These are phyloP conservation scores for Mycena metata DNA, from an alignment of 768 basidiomycete genomes.

Conservation along the genomic window DNA sequence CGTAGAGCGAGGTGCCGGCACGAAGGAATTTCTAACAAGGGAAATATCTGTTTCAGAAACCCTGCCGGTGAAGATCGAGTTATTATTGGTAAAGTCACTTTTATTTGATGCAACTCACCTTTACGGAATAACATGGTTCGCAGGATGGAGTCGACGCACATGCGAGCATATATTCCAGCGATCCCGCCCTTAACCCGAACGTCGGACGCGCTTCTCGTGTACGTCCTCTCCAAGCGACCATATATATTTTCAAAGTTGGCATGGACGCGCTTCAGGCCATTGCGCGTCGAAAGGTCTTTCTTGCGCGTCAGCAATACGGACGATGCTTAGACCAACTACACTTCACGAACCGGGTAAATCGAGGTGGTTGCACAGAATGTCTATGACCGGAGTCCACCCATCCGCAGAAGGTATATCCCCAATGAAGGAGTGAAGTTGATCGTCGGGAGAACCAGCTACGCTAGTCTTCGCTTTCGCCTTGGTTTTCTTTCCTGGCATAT, in stretches of 20 bases:
- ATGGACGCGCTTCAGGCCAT: constrained; percentile 75
- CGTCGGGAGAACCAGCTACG: background rate
- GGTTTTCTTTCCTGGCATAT: constrained; percentile 33
- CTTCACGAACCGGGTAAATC: constrained; percentile 64
- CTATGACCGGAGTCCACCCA: constrained; percentile 63
- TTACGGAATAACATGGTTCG: constrained; percentile 70
- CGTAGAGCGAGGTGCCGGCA: constrained; percentile 68
- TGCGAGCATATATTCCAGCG: constrained; percentile 72
- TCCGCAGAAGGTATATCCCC: constrained; percentile 62
- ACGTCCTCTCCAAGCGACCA: constrained; percentile 63
- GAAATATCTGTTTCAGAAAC: constrained; percentile 68
- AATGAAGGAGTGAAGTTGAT: constrained; percentile 47
- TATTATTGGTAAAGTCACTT: background rate
- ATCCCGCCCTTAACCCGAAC: constrained; percentile 68
- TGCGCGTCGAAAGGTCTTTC: constrained; percentile 67
- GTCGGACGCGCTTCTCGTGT: constrained; percentile 56
- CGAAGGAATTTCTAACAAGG: constrained; percentile 61
- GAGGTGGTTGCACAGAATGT: constrained; percentile 63
- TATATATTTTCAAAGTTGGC: constrained; percentile 68
- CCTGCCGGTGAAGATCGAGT: constrained; percentile 50
- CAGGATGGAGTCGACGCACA: constrained; percentile 71
- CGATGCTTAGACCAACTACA: background rate
- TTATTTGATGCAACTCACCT: constrained; percentile 51
- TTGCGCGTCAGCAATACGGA: background rate
- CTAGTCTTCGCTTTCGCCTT: constrained; percentile 32